Evolutionary conservation across 106 monocot species (phyloP), one percentile per base, ranked within the genome.

Genomic region (Dioscorea zingiberensis): DNA sequence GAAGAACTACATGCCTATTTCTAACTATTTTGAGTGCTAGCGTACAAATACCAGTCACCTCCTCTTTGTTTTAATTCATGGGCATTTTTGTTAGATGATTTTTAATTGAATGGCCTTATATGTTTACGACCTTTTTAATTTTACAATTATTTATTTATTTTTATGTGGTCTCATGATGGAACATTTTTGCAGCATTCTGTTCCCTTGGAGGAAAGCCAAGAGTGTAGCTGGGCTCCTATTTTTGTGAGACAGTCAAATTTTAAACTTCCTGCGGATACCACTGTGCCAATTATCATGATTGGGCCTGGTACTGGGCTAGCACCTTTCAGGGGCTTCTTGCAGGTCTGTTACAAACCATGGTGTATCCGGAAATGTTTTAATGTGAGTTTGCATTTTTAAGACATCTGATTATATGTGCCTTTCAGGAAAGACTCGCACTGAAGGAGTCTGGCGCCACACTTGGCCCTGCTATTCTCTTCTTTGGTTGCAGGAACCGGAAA

Each of bases 251-350:
- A 78, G 27, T 86, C 86, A 44, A 86, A 78, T 51, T 86, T 86
- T 47, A 86, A 73, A 62, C 64, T 86, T 54, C 86, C 86, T 60
- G 47, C 67, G 27, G 81, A 81, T 73, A 48, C 64, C 55, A 75
- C 81, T 62, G 54, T 76, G 3, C 81, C 86, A n/a, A 73, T 86
- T 49, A 66, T 82, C 59, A 81, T 86, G 81, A 82, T 86, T 48
- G 86, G 86, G 28, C 86, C 86, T 38, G 86, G 86, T 25, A 86
- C 86, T 22, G 86, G 86, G n/a, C 62, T 86, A 69, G 86, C 86
- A 25, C 86, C 86, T 21, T 86, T 86, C 69, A 71, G 86, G 71
- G 86, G 86, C 2, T 86, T 86, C 69, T 57, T 86, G 49, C 86
- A 86, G 86, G 86, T 86, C 62, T 22, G 48, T 11, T 64, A 4